A percentile compares a stretch with the other conserved stretches of the same genome.
Conservation (phyloP, 768 basidiomycete genomes). For the Antrodiella citrinella region DNA sequence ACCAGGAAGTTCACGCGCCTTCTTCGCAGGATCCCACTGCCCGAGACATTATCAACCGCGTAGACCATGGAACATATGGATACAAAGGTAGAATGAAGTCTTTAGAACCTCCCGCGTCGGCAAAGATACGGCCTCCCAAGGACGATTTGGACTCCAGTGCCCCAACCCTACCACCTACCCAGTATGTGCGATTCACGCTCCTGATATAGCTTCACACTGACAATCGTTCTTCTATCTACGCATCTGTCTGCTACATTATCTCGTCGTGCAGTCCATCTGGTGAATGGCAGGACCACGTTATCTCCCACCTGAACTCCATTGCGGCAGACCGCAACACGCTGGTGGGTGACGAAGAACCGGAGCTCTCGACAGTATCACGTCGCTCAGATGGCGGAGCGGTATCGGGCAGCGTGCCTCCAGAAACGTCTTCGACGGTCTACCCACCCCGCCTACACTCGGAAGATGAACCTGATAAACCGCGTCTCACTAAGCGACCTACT, state of each 20-base stretch:
- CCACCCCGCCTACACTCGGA: not conserved
- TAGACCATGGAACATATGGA: conserved; percentile 77
- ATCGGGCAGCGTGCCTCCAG: conserved; percentile 1
- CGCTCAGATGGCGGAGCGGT: no score
- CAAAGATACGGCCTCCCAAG: conserved; percentile 14
- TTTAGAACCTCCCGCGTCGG: conserved; percentile 20
- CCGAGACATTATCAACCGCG: conserved; percentile 70
- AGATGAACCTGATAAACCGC: not conserved
- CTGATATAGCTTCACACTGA: not conserved
- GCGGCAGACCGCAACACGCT: conserved; percentile 19
- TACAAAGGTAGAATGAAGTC: conserved; percentile 55
- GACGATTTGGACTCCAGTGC: conserved; percentile 14
- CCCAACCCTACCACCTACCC: conserved; percentile 37
- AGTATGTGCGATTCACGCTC: conserved; percentile 30
- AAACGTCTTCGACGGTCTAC: not conserved
- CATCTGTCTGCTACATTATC: conserved; percentile 7
- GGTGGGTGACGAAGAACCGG: conserved; percentile 13
- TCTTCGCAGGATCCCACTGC: conserved; percentile 61
- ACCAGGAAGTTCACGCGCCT: not conserved
- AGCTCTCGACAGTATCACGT: conserved; percentile 2
- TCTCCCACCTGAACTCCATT: conserved; percentile 20
- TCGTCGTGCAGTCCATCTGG: conserved; percentile 51
- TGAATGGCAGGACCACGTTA: conserved; percentile 76
- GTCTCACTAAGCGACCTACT: not conserved
- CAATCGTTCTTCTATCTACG: conserved; percentile 17